A percentile compares a stretch with the other conserved stretches of the same genome.
Conservation (phyloP, 768 basidiomycete genomes). For the Paxillus ammoniavirescens region DNA sequence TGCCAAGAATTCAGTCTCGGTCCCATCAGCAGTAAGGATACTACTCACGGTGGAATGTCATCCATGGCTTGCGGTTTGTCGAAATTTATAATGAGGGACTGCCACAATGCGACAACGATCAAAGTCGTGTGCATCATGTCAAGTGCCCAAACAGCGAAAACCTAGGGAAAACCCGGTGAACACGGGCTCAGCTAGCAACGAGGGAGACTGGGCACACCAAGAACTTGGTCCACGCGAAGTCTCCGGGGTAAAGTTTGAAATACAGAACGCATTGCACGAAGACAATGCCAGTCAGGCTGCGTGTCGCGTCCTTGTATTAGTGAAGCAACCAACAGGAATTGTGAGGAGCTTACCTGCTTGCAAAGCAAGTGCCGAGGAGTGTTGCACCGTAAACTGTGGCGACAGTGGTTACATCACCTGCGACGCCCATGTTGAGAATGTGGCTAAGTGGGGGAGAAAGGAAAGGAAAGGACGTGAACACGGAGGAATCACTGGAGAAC, state of each 20-base stretch:
- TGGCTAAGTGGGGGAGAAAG: background rate
- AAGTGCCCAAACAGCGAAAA: conserved; percentile 26
- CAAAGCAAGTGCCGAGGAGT: conserved; percentile 31
- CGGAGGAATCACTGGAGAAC: conserved; percentile 22
- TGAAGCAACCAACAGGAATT: background rate
- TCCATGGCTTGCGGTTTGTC: conserved; percentile 26
- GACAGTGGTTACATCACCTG: conserved; percentile 32
- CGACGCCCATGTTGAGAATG: conserved; percentile 10
- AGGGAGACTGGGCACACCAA: conserved; percentile 16
- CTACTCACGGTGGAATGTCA: conserved; percentile 27
- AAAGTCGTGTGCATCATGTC: conserved; percentile 30
- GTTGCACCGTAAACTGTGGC: conserved; percentile 32
- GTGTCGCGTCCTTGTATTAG: conserved; percentile 6
- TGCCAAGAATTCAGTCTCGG: conserved; percentile 1
- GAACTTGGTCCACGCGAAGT: conserved; percentile 24
- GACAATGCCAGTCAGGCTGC: conserved; percentile 31
- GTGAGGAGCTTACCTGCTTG: conserved; percentile 18
- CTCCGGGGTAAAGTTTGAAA: conserved; percentile 30
- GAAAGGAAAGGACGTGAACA: conserved; percentile 32
- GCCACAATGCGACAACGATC: conserved; percentile 25
- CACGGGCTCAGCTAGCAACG: background rate
- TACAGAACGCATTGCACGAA: conserved; percentile 31
- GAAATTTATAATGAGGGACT: conserved; percentile 26
- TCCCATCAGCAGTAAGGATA: accelerated
- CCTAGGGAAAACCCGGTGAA: conserved; percentile 9